A percentile compares a stretch with the other conserved stretches of the same genome.
These are phyloP conservation scores for Pichia phayaonensis DNA, from an alignment of 805 yeast genomes.

Conservation along the genomic window DNA sequence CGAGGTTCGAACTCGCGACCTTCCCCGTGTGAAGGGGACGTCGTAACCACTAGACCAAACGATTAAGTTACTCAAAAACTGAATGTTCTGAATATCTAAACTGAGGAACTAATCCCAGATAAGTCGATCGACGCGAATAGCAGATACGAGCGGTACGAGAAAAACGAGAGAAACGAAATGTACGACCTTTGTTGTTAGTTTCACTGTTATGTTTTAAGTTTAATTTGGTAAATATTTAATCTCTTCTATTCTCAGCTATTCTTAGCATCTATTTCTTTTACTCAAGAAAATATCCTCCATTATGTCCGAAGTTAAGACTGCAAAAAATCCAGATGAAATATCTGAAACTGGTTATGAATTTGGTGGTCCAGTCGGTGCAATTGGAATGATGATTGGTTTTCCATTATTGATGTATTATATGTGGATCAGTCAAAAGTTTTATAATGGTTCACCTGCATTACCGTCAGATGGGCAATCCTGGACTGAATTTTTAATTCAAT, in stretches of 20 bases:
- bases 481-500: slow-evolving; percentile 38
- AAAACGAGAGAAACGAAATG: too few relatives aligned
- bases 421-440: slow-evolving; percentile 86
- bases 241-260: too few relatives aligned
- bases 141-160: too few relatives aligned
- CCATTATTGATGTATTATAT: slow-evolving; percentile 93
- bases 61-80: slow-evolving; percentile 19
- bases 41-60: slow-evolving; percentile 36
- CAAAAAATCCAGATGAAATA: background rate
- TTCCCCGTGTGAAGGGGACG: slow-evolving; percentile 36
- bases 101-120: too few relatives aligned
- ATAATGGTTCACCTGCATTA: slow-evolving; percentile 63
- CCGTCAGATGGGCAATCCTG: slow-evolving; percentile 54
- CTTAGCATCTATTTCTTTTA: too few relatives aligned
- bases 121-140: too few relatives aligned
- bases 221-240: too few relatives aligned
- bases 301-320: background rate
- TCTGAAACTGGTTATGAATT: slow-evolving; percentile 60
- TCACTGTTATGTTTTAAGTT: too few relatives aligned
- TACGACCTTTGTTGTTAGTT: too few relatives aligned
- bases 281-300: background rate
- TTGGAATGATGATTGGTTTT: slow-evolving; percentile 88
- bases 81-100: too few relatives aligned
- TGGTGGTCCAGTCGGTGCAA: slow-evolving; percentile 87
- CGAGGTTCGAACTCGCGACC: slow-evolving; percentile 37